Percentiles rank a stretch among this genome's conserved stretches.
Conservation (phyloP, 169 alveolate genomes). For the Plasmodium vivax region DNA sequence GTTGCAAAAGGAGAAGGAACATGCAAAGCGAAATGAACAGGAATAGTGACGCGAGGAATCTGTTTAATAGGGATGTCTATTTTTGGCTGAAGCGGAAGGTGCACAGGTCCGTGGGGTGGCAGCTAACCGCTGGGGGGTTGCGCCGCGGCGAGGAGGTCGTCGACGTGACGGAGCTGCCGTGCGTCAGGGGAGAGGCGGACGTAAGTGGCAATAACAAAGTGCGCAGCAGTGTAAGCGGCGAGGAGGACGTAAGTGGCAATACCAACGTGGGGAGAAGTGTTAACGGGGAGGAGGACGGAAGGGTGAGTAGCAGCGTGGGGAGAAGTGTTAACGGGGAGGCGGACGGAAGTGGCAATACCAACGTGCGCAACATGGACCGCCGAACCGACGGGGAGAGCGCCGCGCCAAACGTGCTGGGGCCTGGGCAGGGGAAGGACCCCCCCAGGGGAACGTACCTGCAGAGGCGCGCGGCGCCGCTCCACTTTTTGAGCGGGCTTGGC, state of each 20-base stretch:
- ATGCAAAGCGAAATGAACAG: slow-evolving; percentile 70
- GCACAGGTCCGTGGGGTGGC: slow-evolving; percentile 65
- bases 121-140: background rate
- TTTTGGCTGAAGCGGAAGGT: slow-evolving; percentile 71
- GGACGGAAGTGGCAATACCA: background rate
- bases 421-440: background rate
- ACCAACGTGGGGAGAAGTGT: too few relatives aligned
- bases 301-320: background rate
- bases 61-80: slow-evolving; percentile 59
- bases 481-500: background rate
- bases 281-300: too few relatives aligned
- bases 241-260: too few relatives aligned
- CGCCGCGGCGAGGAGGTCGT: slow-evolving; percentile 5
- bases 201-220: too few relatives aligned
- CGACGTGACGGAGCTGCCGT: slow-evolving; percentile 47
- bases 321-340: background rate
- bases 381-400: background rate
- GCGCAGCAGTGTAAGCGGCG: too few relatives aligned
- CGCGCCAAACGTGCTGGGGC: background rate
- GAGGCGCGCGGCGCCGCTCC: background rate
- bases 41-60: slow-evolving; percentile 39
- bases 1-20: slow-evolving; percentile 36
- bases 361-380: background rate
- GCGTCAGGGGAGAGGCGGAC: background rate
- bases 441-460: background rate